Conservation (phyloP, 176 grass and related monocot genomes). For the Phragmites australis region DNA sequence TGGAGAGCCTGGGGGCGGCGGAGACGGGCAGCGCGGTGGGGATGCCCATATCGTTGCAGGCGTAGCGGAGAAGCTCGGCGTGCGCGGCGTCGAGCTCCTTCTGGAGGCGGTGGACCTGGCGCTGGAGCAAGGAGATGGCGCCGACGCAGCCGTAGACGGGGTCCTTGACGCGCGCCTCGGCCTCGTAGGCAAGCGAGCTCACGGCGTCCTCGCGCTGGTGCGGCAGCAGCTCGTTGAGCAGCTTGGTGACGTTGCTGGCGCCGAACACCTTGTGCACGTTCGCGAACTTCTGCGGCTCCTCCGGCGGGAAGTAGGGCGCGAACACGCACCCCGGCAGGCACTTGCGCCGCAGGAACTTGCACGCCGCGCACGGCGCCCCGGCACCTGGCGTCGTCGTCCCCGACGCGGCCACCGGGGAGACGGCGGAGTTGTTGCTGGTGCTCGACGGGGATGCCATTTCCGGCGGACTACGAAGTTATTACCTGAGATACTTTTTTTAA, state of each 20-base stretch:
- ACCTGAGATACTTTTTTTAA: background rate
- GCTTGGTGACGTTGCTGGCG: conserved; percentile 81
- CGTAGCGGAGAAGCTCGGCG: conserved; percentile 74
- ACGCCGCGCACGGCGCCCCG: conserved; percentile 66
- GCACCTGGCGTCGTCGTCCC: conserved; percentile 37
- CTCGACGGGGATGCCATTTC: conserved; percentile 51
- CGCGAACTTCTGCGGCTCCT: conserved; percentile 82
- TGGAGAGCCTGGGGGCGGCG: conserved; percentile 30
- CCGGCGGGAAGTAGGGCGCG: conserved; percentile 73
- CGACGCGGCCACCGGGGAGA: conserved; percentile 32
- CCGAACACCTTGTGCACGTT: conserved; percentile 88
- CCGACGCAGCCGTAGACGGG: conserved; percentile 81
- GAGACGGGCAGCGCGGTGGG: conserved; percentile 51
- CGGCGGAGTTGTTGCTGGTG: conserved; percentile 44
- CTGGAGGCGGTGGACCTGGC: conserved; percentile 76
- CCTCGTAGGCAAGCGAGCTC: conserved; percentile 80
- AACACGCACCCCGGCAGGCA: conserved; percentile 83
- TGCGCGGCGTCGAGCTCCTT: conserved; percentile 80
- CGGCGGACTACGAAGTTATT: background rate
- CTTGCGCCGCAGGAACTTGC: conserved; percentile 76
- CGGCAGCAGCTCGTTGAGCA: conserved; percentile 74
- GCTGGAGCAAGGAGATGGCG: conserved; percentile 78
- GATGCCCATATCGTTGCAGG: conserved; percentile 57
- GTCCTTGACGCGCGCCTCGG: conserved; percentile 76
- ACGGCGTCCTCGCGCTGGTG: conserved; percentile 84